Evolutionary conservation across 2,329 filamentous ascomycete species (phyloP).

Genomic region (Endocalyx cinctus): DNA sequence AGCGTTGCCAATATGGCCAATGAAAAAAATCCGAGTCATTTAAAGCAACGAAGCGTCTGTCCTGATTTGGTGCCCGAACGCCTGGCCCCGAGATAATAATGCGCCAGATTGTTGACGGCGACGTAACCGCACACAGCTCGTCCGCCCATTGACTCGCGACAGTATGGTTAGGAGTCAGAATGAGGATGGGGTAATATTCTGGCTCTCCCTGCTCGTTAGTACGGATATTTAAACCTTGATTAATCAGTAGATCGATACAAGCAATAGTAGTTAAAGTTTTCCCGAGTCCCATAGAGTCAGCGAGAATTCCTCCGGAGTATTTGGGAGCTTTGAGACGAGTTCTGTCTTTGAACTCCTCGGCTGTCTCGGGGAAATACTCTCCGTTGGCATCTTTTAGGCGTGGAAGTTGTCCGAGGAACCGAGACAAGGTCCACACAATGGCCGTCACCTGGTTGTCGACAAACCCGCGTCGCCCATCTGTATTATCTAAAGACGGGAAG

Average conservation of each 20-base stretch:
- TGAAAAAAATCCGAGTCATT: too few species aligned
- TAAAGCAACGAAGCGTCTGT: too few species aligned
- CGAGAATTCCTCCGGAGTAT: conserved; percentile 23
- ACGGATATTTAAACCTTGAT: conserved; percentile 14
- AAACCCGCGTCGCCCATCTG: conserved; percentile 15
- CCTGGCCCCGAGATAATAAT: conserved; percentile 15
- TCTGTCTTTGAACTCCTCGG: conserved; percentile 5
- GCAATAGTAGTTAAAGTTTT: conserved; percentile 22
- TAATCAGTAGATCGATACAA: conserved; percentile 15
- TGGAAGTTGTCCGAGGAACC: conserved; percentile 21
- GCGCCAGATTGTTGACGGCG: conserved; percentile 1
- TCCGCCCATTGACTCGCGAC: conserved; percentile 23
- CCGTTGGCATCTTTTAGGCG: conserved; percentile 3
- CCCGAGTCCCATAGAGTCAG: conserved; percentile 25
- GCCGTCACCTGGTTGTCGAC: conserved; percentile 23
- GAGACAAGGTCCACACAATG: conserved; percentile 25
- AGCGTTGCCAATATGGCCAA: too few species aligned
- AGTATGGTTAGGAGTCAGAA: conserved; percentile 18
- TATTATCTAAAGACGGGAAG: conserved; percentile 15
- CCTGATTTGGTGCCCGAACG: conserved; percentile 1
- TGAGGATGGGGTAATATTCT: conserved; percentile 17
- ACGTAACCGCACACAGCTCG: conserved; percentile 14
- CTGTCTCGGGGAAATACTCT: background rate
- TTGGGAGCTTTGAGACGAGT: conserved; percentile 14
- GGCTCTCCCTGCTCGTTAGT: conserved; percentile 1